phyloP scores from a whole-genome alignment of 345 rosid species.

The Sisymbrium irio region DNA sequence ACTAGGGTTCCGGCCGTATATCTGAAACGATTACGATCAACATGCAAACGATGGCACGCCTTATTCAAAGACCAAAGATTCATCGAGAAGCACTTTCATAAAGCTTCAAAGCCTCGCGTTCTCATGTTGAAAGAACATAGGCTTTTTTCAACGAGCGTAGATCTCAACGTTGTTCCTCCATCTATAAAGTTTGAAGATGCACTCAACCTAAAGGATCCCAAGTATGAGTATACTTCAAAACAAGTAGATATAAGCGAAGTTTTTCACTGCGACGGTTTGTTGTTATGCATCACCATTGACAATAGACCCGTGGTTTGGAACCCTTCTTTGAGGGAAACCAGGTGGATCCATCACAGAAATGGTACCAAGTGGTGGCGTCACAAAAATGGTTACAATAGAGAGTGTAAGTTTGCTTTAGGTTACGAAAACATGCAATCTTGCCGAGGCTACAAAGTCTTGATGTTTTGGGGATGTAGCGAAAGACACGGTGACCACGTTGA shows the following conservation, averaged over 20 bases:
- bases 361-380: no score
- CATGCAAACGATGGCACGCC: background rate
- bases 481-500: background rate
- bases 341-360: no score
- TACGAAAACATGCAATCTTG: background rate
- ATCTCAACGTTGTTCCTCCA: background rate
- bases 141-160: background rate
- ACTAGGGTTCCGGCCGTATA: background rate
- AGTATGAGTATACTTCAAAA: background rate
- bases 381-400: background rate
- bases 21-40: background rate
- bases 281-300: background rate
- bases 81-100: background rate
- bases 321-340: background rate
- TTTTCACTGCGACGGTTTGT: background rate
- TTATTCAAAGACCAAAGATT: background rate
- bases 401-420: background rate
- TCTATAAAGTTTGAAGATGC: background rate
- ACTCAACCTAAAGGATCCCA: background rate
- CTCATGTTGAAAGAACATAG: background rate
- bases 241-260: background rate
- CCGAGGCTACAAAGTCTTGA: conserved; percentile 7
- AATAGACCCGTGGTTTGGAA: background rate
- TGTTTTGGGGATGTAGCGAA: background rate
- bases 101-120: background rate